Base-by-base conservation (phyloP, 306 rosid genomes). In the Malus asiatica region DNA sequence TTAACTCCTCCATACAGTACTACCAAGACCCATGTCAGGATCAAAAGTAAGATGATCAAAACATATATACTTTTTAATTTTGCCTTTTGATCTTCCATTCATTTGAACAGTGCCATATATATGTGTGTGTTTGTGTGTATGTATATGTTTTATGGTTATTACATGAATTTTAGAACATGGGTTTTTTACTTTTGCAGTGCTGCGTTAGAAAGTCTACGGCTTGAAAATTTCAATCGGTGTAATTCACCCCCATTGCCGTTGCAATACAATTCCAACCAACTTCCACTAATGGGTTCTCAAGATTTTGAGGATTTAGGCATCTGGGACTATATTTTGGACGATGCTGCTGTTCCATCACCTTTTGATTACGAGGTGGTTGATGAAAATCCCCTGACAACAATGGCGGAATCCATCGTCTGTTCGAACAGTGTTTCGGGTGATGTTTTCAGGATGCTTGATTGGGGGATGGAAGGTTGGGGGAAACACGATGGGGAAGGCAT, bases 261-360 rank as follows among this genome's bases (percentile, higher is more conserved):
- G 0, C 25, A 72, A 79, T 38, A 60, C 40, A 76, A 81, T 7
- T 67, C 80, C 73, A 78, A 79, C 11, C 74, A 72, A 3, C 70
- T 75, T 74, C 80, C 59, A 74, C 38, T 62, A 68, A 77, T 70
- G 4, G 88, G 83, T 12, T 83, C 82, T 33, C 44, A 61, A 0
- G 87, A 76, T 40, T 73, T 87, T 6, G 94, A 84, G 66, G 87
- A 77, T 65, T 60, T 77, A 35, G 33, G 27, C 76, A 25, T 12
- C 59, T 74, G 52, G 19, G 83, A 88, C 62, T 76, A 63, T 23
- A 66, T 55, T 6, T 59, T 55, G 22, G 83, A 80, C 30, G 60
- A 29, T 32, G 38, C 30, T 22, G 65, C 14, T 22, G 35, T 77
- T 77, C 12, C 77, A 73, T 16, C 73, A 18, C 12, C 70, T 19